Percentiles rank a stretch among this genome's conserved stretches.
phyloP scores from a whole-genome alignment of 129 eudicot species.

The Helianthus tuberosus region DNA sequence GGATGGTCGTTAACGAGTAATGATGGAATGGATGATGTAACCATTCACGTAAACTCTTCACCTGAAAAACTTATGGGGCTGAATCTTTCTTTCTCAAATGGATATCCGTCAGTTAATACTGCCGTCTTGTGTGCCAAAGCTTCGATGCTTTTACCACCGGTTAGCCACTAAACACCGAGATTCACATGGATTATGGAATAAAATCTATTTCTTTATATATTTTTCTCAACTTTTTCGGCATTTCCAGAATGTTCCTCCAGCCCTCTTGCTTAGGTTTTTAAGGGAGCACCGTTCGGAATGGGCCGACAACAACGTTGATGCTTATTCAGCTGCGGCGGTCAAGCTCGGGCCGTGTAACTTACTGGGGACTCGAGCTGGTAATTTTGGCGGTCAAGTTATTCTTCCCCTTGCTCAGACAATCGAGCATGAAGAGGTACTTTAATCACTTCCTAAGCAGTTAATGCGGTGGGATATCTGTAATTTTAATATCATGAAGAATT shows the following conservation, averaged over 20 bases:
- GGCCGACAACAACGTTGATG: constrained; percentile 81
- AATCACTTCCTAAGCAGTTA: background rate
- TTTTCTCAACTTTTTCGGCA: background rate
- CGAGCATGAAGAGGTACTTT: constrained; percentile 79
- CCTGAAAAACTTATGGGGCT: constrained; percentile 87
- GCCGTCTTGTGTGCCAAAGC: constrained; percentile 92
- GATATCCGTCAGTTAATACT: constrained; percentile 69
- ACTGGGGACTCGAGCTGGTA: constrained; percentile 54
- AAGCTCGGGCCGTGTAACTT: constrained; percentile 65
- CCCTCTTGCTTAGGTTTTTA: constrained; percentile 67
- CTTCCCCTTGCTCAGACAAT: constrained; percentile 88
- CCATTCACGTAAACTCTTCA: constrained; percentile 85
- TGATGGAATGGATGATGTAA: constrained; percentile 87
- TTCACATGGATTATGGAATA: background rate
- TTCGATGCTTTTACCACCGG: constrained; percentile 97
- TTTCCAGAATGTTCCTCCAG: constrained; percentile 78
- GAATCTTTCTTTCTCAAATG: constrained; percentile 72
- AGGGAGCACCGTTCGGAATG: constrained; percentile 88
- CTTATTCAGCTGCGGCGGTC: constrained; percentile 76
- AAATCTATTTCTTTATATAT: background rate
- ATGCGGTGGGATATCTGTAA: too few species aligned
- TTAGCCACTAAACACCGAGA: constrained; percentile 23
- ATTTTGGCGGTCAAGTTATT: constrained; percentile 75
- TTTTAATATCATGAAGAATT: too few species aligned
- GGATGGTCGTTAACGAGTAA: constrained; percentile 87